Evolutionary conservation across 768 basidiomycete genomes (phyloP), one percentile per base, ranked within the genome.

Genomic region (Pholiota conissans): DNA sequence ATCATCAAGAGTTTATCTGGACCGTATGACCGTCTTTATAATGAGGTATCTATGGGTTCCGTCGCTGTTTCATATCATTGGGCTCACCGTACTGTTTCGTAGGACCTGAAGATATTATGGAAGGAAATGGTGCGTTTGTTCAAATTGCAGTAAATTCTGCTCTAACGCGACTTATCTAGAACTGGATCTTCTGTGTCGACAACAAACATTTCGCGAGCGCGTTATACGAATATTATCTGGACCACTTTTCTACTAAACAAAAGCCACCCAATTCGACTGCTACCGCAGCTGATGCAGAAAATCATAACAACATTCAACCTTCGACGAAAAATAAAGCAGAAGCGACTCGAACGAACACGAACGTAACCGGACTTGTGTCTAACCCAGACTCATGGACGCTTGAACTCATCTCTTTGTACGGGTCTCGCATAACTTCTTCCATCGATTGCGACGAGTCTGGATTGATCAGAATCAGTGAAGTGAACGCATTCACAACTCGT

Each of bases 121-220:
- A 61, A 61, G 40, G 60, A 61, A 37, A 58, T 58, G 60, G 57
- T 59, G 24, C 16, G 55, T 27, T n/a, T n/a, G n/a, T n/a, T n/a
- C n/a, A n/a, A n/a, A n/a, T n/a, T n/a, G n/a, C n/a, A n/a, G n/a
- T n/a, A n/a, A n/a, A n/a, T n/a, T n/a, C n/a, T n/a, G n/a, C n/a
- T n/a, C n/a, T n/a, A n/a, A n/a, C n/a, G n/a, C n/a, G n/a, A n/a
- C n/a, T n/a, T n/a, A n/a, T n/a, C n/a, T n/a, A 63, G 63, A 61
- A 63, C 40, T 68, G 67, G 67, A 62, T 65, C 27, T 68, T 68
- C 53, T 68, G 67, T 29, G 60, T 68, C 35, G 65, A 68, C 27
- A 63, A 58, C 26, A 64, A 62, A 22, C 39, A 57, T 5, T 68
- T 68, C 47, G 48, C 61, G 6, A 63, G 53, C 26, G 63, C 63